A percentile compares a stretch with the other conserved stretches of the same genome.
These are phyloP conservation scores for Penicillium fimorum DNA, from an alignment of 495 filamentous ascomycete genomes.

Conservation along the genomic window DNA sequence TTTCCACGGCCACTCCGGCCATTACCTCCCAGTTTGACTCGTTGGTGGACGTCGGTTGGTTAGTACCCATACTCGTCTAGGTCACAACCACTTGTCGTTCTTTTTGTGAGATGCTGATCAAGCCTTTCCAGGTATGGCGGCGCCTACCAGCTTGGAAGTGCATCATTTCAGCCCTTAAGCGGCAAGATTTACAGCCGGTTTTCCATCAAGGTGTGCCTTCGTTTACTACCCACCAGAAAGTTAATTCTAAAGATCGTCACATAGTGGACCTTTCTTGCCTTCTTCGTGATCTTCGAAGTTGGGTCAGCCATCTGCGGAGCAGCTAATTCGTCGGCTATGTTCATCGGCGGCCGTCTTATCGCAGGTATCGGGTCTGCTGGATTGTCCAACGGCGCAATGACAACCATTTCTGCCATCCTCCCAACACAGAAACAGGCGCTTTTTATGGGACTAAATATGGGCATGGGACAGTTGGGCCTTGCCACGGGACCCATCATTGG, in stretches of 20 bases:
- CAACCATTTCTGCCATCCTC: slow-evolving; percentile 18
- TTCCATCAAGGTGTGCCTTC: slow-evolving; percentile 23
- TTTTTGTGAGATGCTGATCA: slow-evolving; percentile 52
- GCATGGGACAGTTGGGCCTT: slow-evolving; percentile 27
- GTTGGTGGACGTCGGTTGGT: slow-evolving; percentile 33
- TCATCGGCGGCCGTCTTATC: slow-evolving; percentile 46
- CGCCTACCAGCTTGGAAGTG: slow-evolving; percentile 28
- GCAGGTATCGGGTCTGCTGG: slow-evolving; percentile 55
- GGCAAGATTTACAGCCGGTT: slow-evolving; percentile 34
- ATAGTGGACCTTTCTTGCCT: slow-evolving; percentile 25
- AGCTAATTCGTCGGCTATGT: slow-evolving; percentile 34
- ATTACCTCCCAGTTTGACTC: slow-evolving; percentile 35
- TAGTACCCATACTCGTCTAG: not conserved
- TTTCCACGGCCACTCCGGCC: slow-evolving; percentile 29
- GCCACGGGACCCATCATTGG: slow-evolving; percentile 31
- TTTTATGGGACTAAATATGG: slow-evolving; percentile 26
- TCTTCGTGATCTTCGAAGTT: slow-evolving; percentile 61
- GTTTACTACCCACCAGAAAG: slow-evolving; percentile 1
- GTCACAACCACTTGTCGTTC: not conserved
- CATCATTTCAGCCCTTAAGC: slow-evolving; percentile 29
- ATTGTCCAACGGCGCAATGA: slow-evolving; percentile 22
- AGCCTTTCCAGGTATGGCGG: slow-evolving; percentile 40
- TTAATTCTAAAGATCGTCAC: slow-evolving; percentile 7
- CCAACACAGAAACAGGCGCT: slow-evolving; percentile 21
- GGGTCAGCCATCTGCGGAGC: slow-evolving; percentile 66